Percentiles rank a stretch among this genome's conserved stretches.
Evolutionary conservation across 441 rosid species (phyloP).

Genomic region (Pelargonium cotyledonis): DNA sequence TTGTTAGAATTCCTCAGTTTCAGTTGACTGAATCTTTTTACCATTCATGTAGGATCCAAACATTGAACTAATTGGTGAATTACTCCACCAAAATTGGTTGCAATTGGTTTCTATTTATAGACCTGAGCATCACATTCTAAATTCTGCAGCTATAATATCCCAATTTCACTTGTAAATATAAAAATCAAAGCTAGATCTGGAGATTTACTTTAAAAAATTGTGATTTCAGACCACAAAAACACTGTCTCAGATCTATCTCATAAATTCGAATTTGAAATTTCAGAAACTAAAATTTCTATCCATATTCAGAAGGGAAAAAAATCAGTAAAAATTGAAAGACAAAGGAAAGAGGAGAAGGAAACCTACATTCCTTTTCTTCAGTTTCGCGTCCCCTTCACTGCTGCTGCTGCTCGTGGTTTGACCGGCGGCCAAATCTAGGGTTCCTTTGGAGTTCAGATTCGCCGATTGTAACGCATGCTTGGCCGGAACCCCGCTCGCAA

Average conservation of each 20-base stretch:
- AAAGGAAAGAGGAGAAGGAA: background rate
- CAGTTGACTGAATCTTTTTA: background rate
- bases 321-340: background rate
- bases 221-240: background rate
- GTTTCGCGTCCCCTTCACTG: conserved; percentile 21
- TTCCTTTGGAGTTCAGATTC: conserved; percentile 33
- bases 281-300: background rate
- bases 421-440: conserved; percentile 28
- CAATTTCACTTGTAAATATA: too few species aligned
- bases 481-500: conserved; percentile 20
- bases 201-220: too few species aligned
- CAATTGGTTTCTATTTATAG: too few species aligned
- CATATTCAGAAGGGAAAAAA: background rate
- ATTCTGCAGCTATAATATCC: too few species aligned
- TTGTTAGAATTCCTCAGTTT: background rate
- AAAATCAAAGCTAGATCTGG: too few species aligned
- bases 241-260: background rate
- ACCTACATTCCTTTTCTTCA: conserved; percentile 49
- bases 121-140: too few species aligned
- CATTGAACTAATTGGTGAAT: too few species aligned
- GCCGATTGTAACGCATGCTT: conserved; percentile 30
- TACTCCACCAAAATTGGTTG: too few species aligned
- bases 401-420: conserved; percentile 11
- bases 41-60: background rate
- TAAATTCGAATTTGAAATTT: background rate